Conservation (phyloP, 78 protist genomes). For the Dictyostelium brefeldianum region DNA sequence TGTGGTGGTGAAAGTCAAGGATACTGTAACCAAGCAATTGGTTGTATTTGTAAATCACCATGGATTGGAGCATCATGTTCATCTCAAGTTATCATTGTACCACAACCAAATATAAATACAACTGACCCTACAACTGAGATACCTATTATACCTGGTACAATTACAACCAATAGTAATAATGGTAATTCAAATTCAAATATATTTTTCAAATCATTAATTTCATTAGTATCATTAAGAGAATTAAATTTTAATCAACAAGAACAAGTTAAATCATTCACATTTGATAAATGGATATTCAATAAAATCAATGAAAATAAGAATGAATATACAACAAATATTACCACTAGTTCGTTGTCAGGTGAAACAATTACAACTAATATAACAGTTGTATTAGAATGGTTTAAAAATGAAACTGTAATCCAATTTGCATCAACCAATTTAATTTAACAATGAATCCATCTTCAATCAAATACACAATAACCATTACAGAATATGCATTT, state of each 20-base stretch:
- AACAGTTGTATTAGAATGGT: not conserved
- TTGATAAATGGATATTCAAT: not conserved
- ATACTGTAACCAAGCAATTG: not conserved
- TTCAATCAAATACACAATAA: not conserved
- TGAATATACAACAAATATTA: not conserved
- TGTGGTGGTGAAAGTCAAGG: not conserved
- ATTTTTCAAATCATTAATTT: not conserved
- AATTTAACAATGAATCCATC: not conserved
- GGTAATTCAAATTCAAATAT: not conserved
- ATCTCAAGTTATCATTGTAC: not conserved
- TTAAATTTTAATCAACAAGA: not conserved
- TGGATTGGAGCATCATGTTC: not conserved
- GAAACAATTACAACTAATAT: not conserved
- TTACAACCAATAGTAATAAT: not conserved
- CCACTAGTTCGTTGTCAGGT: not conserved
- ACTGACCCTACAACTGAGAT: not conserved
- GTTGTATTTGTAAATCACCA: not conserved
- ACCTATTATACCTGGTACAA: not conserved
- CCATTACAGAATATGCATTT: not conserved
- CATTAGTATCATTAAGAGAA: slow-evolving; percentile 23
- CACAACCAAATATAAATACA: not conserved
- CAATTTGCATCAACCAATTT: not conserved
- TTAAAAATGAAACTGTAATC: too few species aligned
- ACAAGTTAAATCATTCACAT: not conserved
- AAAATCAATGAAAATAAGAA: not conserved